These are phyloP conservation scores for Chamaecrista fasciculata DNA, from an alignment of 306 rosid species.

Conservation along the genomic window DNA sequence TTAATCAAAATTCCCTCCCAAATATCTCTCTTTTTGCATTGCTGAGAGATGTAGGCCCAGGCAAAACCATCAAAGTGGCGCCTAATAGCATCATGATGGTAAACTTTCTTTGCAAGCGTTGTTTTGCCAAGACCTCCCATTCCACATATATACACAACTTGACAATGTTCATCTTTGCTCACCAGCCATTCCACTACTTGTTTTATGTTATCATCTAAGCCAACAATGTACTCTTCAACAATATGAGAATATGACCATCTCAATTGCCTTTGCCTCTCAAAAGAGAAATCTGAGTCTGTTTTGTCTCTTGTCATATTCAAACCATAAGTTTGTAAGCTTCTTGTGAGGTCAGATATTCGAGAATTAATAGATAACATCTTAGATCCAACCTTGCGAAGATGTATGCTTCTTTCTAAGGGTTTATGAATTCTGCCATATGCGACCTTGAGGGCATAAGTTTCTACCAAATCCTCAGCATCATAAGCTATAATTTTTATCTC, in stretches of 20 bases:
- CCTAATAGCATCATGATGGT: conserved; percentile 29
- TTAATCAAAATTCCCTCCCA: conserved; percentile 45
- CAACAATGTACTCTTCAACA: conserved; percentile 43
- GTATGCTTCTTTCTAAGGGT: conserved; percentile 9
- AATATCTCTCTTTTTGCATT: conserved; percentile 36
- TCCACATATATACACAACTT: conserved; percentile 44
- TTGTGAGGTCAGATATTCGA: conserved; percentile 34
- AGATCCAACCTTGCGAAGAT: conserved; percentile 32
- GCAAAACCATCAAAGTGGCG: conserved; percentile 15
- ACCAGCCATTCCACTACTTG: conserved; percentile 33
- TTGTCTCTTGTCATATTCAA: conserved; percentile 24
- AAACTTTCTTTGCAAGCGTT: conserved; percentile 52
- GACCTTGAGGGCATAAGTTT: conserved; percentile 37
- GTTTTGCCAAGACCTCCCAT: conserved; percentile 68
- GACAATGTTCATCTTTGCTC: conserved; percentile 9
- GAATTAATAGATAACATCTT: conserved; percentile 27
- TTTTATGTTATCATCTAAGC: conserved; percentile 33
- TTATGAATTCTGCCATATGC: conserved; percentile 5
- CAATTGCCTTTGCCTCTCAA: conserved; percentile 25
- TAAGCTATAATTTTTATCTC: conserved; percentile 47
- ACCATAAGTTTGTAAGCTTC: conserved; percentile 37
- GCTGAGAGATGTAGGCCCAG: conserved; percentile 8
- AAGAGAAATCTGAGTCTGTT: conserved; percentile 1
- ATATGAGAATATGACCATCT: conserved; percentile 52
- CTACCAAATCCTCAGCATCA: conserved; percentile 49